Conservation (phyloP, 768 basidiomycete genomes). For the Bullera alba region DNA sequence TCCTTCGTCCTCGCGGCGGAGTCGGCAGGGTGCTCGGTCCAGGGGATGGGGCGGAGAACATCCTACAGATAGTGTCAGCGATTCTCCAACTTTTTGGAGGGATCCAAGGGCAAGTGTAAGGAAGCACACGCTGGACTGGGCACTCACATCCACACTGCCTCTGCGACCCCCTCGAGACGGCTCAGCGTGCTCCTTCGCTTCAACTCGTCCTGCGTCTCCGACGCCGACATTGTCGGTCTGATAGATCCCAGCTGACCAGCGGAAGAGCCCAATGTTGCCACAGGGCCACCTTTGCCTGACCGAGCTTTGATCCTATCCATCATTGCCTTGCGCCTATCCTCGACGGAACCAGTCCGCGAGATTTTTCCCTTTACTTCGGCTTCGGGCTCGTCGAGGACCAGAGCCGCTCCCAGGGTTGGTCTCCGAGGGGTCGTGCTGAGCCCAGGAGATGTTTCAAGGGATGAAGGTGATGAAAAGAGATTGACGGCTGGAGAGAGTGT, state of each 20-base stretch:
- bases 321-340: conserved; percentile 39
- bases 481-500: conserved; percentile 26
- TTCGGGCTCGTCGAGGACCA: conserved; percentile 18
- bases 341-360: conserved; percentile 28
- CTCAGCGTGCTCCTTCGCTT: conserved; percentile 44
- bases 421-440: conserved; percentile 1
- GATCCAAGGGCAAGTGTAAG: too few relatives aligned
- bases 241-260: conserved; percentile 6
- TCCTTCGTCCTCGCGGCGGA: conserved; percentile 28
- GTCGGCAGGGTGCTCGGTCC: conserved; percentile 18
- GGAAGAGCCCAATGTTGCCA: conserved; percentile 22
- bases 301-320: conserved; percentile 43
- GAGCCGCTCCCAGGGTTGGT: conserved; percentile 28
- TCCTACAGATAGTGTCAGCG: conserved; percentile 18
- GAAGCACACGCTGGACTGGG: too few relatives aligned
- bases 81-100: too few relatives aligned
- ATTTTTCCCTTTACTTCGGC: conserved; percentile 19
- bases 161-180: conserved; percentile 42
- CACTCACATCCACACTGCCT: conserved; percentile 46
- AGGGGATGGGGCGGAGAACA: conserved; percentile 35
- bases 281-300: conserved; percentile 13
- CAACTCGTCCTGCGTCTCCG: conserved; percentile 38
- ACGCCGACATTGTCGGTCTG: conserved; percentile 19
- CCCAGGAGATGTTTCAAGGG: conserved; percentile 10
- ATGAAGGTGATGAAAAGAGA: conserved; percentile 13